A percentile compares a stretch with the other conserved stretches of the same genome.
Evolutionary conservation across 1,284 basidiomycete genomes (phyloP).

Genomic region (Mycena citricolor): DNA sequence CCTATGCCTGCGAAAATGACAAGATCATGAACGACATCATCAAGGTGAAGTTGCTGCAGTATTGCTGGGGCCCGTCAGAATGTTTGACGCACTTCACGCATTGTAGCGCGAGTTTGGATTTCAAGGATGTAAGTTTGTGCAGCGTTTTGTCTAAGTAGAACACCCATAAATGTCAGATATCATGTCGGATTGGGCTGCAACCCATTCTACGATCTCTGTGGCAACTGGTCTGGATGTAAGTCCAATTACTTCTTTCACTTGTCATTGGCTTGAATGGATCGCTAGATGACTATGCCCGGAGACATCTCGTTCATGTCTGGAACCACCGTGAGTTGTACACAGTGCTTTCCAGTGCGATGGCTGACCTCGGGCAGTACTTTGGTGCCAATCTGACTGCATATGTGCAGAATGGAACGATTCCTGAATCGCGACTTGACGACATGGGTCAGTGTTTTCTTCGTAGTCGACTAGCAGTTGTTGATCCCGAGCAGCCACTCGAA

Average conservation of each 20-base stretch:
- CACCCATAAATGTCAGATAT: slow-evolving; percentile 35
- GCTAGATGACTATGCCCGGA: slow-evolving; percentile 62
- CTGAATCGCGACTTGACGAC: slow-evolving; percentile 50
- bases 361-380: slow-evolving; percentile 51
- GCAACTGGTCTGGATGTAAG: slow-evolving; percentile 64
- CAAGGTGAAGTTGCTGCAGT: too few species aligned
- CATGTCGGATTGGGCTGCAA: slow-evolving; percentile 40
- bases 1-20: slow-evolving; percentile 68
- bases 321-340: slow-evolving; percentile 29
- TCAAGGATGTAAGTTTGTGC: slow-evolving; percentile 54
- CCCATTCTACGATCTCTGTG: slow-evolving; percentile 38
- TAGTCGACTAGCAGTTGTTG: slow-evolving; percentile 8
- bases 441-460: slow-evolving; percentile 28
- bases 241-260: slow-evolving; percentile 2
- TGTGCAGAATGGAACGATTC: slow-evolving; percentile 54
- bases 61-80: too few species aligned
- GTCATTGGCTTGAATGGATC: slow-evolving; percentile 1
- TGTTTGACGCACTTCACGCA: too few species aligned
- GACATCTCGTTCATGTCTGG: slow-evolving; percentile 40
- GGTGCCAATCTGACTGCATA: slow-evolving; percentile 48
- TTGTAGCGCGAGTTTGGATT: slow-evolving; percentile 74
- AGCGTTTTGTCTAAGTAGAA: neutral
- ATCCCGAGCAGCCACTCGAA: slow-evolving; percentile 57
- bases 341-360: neutral
- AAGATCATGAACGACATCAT: slow-evolving; percentile 68